A percentile compares a stretch with the other conserved stretches of the same genome.
Evolutionary conservation across 2,329 filamentous ascomycete genomes (phyloP).

Genomic region (Arthrobotrys entomopaga): DNA sequence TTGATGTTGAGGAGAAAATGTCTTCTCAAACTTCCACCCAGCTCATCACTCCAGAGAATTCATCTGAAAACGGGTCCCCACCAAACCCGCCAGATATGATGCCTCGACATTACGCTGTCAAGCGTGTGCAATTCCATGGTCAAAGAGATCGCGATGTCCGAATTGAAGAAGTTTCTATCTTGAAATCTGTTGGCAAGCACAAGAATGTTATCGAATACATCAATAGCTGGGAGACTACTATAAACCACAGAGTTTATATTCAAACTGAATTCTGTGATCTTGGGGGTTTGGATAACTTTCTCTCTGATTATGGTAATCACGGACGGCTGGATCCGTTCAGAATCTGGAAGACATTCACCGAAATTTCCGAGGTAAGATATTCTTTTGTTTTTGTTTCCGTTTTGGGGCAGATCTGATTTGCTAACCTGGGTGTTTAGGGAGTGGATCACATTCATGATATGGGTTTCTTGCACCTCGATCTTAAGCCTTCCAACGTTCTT

Average conservation of each 20-base stretch:
- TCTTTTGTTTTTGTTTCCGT: neutral
- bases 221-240: slow-evolving; percentile 86
- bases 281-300: slow-evolving; percentile 86
- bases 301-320: slow-evolving; percentile 81
- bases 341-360: slow-evolving; percentile 97
- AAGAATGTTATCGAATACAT: slow-evolving; percentile 87
- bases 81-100: slow-evolving; percentile 68
- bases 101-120: slow-evolving; percentile 78
- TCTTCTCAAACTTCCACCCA: slow-evolving; percentile 63
- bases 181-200: slow-evolving; percentile 79
- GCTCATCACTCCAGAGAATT: slow-evolving; percentile 64
- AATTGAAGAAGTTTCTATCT: slow-evolving; percentile 81
- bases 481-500: slow-evolving; percentile 86
- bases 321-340: slow-evolving; percentile 94
- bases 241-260: slow-evolving; percentile 79
- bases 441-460: slow-evolving; percentile 88
- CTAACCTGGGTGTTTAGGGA: slow-evolving; percentile 70
- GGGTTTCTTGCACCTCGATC: slow-evolving; percentile 84
- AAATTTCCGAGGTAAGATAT: slow-evolving; percentile 78
- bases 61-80: slow-evolving; percentile 66
- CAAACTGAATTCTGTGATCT: slow-evolving; percentile 98
- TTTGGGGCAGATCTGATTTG: neutral
- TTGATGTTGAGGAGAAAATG: slow-evolving; percentile 72
- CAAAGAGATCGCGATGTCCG: slow-evolving; percentile 82
- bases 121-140: slow-evolving; percentile 87